phyloP scores from a whole-genome alignment of 2,329 filamentous ascomycete genomes.

The Paecilomyces niveus region DNA sequence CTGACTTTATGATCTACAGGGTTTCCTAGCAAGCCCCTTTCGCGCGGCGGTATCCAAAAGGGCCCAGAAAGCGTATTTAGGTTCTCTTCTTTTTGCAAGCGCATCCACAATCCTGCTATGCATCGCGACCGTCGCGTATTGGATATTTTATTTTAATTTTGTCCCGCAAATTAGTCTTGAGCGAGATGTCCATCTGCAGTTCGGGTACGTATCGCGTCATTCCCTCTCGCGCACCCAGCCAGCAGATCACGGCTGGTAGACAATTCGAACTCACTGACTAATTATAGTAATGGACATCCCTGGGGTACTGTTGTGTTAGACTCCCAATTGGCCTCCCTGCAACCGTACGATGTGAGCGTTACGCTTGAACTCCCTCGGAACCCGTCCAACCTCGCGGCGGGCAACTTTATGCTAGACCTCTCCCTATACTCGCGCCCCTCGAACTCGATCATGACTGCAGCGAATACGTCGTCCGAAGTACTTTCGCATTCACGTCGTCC shows the following conservation, averaged over 20 bases:
- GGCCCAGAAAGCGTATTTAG: conserved; percentile 59
- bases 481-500: conserved; percentile 64
- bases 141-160: conserved; percentile 61
- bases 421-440: conserved; percentile 53
- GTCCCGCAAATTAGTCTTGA: conserved; percentile 59
- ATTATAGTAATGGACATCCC: conserved; percentile 38
- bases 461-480: conserved; percentile 31
- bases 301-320: conserved; percentile 47
- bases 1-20: conserved; percentile 32
- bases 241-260: not conserved
- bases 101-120: conserved; percentile 50
- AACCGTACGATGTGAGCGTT: conserved; percentile 79
- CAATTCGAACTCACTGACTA: not conserved
- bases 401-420: conserved; percentile 93
- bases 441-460: conserved; percentile 18
- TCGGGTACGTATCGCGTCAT: conserved; percentile 41
- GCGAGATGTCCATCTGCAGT: conserved; percentile 60
- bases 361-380: conserved; percentile 71
- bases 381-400: conserved; percentile 63
- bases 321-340: conserved; percentile 56
- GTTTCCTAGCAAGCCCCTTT: conserved; percentile 47
- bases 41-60: conserved; percentile 52
- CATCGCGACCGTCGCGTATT: conserved; percentile 55
- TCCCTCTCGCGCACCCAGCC: not conserved
- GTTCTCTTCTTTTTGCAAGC: conserved; percentile 47